Evolutionary conservation across 192 early-diverging fungal genomes (phyloP), one percentile per base, ranked within the genome.

Genomic region (Mortierella claussenii): DNA sequence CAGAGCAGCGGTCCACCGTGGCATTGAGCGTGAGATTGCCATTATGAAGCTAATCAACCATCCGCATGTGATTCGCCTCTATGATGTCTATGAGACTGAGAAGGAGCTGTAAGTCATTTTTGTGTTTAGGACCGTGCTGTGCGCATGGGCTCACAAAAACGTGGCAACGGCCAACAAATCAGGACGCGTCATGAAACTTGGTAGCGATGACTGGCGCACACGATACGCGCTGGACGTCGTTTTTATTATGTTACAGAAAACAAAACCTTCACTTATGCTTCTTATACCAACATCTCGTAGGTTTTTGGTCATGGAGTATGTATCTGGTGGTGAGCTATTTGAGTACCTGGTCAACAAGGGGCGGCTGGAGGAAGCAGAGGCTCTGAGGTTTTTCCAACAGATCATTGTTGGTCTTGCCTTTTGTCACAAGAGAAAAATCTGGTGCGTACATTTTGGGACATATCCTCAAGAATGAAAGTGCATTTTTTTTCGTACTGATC

Each of bases 291-390:
- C 15, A 9, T 23, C 24, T 26, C 55, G n/a, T 60, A 75, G 71
- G 24, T 75, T 65, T 34, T 62, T 94, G 18, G 80, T 94, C 2
- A 67, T 93, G 56, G 92, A 92, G 59, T 89, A 90, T 75, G 82
- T 90, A 21, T 78, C 82, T n/a, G 91, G 90, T 30, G 92, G 91
- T 6, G 93, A 94, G 48, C 75, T 94, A 17, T 94, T 91, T 69
- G 91, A 94, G 48, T 87, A 85, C 44, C 85, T 94, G 17, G 68
- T 78, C 49, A 80, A 90, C 64, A 78, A 55, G 43, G 75, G 69
- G 15, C 50, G 80, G 12, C 54, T 65, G 10, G 69, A 64, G 26
- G 69, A 89, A 57, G 55, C 83, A 27, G 86, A 85, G 48, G 61
- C 60, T 4, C 65, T 80, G 30, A 66, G 62, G 5, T 81, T 92